Evolutionary conservation across 768 basidiomycete species (phyloP), one percentile per base, ranked within the genome.

Genomic region (Xerocomellus amylosporus): DNA sequence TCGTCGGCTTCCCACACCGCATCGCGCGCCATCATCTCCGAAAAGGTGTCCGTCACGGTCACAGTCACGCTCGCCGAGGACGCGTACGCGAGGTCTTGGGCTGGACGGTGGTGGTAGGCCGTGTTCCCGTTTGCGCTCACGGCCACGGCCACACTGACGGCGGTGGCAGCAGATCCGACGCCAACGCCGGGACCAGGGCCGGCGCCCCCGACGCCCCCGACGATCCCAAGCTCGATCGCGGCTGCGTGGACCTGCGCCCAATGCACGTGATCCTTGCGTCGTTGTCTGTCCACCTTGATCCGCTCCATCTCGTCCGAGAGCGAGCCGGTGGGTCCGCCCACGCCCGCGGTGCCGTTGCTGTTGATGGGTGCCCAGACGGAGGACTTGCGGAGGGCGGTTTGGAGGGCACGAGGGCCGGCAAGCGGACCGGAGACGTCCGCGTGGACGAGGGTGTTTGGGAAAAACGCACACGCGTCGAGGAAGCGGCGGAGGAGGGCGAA

Each of bases 191-290:
- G 13, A 28, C 36, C 17, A 20, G 46, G 4, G 5, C n/a, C 30
- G 33, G 20, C 26, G 13, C 6, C 15, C 4, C 20, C 26, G 12
- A 14, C 46, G 30, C 40, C 40, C 1, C 63, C 56, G 13, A 85
- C 65, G 64, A 84, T 75, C 14, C 80, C 79, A 2, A 84, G 74
- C 58, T 86, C 84, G 40, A 86, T 74, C 9, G 84, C 83, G 5
- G 84, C 79, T 0, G 81, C 84, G 58, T 86, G 84, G 13, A 86
- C 81, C 34, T 81, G 78, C 0, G 84, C 84, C 84, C 84, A 86
- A 49, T 83, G 81, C 0, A 86, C 80, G 55, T 86, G 77, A 51
- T 85, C 83, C 51, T 84, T 85, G 51, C 82, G 75, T 4, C 82
- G 74, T 58, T 84, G 82, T 41, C 84, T 74, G 50, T 86, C 84